Percentiles rank a stretch among this genome's conserved stretches.
These are phyloP conservation scores for Solanum appendiculatum DNA, from an alignment of 257 asterid species.

Conservation along the genomic window DNA sequence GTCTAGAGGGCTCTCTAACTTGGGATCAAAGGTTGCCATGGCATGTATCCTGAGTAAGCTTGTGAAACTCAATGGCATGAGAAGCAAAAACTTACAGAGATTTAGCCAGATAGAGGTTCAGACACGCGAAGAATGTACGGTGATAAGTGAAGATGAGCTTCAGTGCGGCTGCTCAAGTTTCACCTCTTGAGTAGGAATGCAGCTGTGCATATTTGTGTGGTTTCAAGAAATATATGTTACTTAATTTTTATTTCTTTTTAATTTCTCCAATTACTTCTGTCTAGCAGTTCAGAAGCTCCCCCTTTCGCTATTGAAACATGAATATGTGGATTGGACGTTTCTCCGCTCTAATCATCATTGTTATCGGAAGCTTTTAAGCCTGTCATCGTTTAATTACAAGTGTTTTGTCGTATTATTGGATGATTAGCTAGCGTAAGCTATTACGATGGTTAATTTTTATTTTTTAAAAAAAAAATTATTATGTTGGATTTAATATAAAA, in stretches of 20 bases:
- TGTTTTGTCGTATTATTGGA: not conserved
- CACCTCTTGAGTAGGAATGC: not conserved
- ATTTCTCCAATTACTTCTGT: not conserved
- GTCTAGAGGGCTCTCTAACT: constrained; percentile 61
- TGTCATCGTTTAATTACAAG: not conserved
- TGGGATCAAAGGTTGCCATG: constrained; percentile 82
- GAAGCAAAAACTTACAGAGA: constrained; percentile 1
- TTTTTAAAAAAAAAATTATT: too few species aligned
- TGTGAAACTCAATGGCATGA: constrained; percentile 25
- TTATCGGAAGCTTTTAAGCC: not conserved
- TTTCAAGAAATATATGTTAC: not conserved
- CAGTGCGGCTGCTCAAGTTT: not conserved
- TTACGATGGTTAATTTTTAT: too few species aligned
- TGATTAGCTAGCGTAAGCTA: not conserved
- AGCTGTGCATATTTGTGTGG: not conserved
- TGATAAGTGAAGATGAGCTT: not conserved
- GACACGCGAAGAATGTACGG: not conserved
- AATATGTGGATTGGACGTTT: not conserved
- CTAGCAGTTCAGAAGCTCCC: not conserved
- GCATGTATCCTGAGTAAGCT: constrained; percentile 67
- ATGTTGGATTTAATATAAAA: not conserved
- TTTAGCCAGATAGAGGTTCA: not conserved
- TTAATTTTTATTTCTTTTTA: not conserved
- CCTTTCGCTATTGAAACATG: not conserved
- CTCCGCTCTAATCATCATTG: not conserved